These are phyloP conservation scores for Choiromyces venosus DNA, from an alignment of 495 filamentous ascomycete species.

Conservation along the genomic window DNA sequence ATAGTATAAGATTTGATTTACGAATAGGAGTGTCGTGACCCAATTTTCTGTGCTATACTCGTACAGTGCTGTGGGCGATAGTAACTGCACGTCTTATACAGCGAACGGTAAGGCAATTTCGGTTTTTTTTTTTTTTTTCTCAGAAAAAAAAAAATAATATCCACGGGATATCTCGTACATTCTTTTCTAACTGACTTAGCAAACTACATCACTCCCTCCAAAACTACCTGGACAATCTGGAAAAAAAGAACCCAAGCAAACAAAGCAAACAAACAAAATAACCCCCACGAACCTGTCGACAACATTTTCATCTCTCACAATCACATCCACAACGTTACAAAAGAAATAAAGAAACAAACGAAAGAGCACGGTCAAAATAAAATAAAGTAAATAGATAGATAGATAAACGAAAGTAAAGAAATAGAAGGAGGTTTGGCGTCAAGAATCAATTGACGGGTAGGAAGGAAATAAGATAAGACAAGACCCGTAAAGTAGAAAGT, in stretches of 20 bases:
- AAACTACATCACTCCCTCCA: not conserved
- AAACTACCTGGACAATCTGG: not conserved
- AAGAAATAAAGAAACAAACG: not conserved
- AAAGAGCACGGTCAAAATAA: not conserved
- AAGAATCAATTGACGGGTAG: not conserved
- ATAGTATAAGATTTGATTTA: too few species aligned
- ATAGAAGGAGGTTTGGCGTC: not conserved
- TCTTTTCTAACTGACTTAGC: conserved; percentile 1
- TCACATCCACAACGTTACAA: not conserved
- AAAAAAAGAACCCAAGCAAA: not conserved
- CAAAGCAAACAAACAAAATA: not conserved
- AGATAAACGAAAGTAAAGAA: not conserved
- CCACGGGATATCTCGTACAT: not conserved
- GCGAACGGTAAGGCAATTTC: too few species aligned
- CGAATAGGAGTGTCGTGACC: too few species aligned
- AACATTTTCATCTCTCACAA: not conserved
- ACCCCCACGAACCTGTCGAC: not conserved
- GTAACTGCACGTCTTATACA: too few species aligned
- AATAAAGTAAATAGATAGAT: conserved; percentile 1
- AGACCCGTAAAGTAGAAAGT: too few species aligned
- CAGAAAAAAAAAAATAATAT: not conserved
- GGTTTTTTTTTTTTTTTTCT: not conserved
- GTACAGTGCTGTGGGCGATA: too few species aligned
- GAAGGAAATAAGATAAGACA: not conserved
- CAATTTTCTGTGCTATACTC: too few species aligned